phyloP scores from a whole-genome alignment of 2,329 filamentous ascomycete genomes.

The Stylonectria norvegica region DNA sequence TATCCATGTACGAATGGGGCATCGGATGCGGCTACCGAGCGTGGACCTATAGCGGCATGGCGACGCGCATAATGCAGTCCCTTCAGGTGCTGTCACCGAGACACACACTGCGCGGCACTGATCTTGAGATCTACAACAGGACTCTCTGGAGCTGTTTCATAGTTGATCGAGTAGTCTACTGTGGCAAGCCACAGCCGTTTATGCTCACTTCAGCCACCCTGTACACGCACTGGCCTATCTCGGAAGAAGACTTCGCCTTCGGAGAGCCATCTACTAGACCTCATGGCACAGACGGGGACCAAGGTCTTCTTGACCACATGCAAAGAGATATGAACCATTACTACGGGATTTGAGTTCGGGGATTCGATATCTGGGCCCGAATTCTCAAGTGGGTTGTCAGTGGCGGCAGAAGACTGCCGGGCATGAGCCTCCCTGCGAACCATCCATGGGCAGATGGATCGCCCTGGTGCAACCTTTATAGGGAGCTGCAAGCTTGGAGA shows the following conservation, averaged over 20 bases:
- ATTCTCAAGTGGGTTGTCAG: slow-evolving; percentile 39
- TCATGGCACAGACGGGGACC: slow-evolving; percentile 32
- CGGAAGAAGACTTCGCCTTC: slow-evolving; percentile 25
- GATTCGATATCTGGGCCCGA: slow-evolving; percentile 40
- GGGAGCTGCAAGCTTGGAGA: slow-evolving; percentile 33
- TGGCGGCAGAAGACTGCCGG: slow-evolving; percentile 36
- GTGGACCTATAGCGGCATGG: slow-evolving; percentile 40
- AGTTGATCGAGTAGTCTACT: slow-evolving; percentile 40
- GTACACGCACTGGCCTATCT: no score
- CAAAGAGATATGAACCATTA: neutral
- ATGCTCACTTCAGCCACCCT: slow-evolving; percentile 32
- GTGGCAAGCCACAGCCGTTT: slow-evolving; percentile 33
- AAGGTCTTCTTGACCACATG: no score
- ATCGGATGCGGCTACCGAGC: slow-evolving; percentile 36
- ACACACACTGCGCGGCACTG: slow-evolving; percentile 23
- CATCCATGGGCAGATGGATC: slow-evolving; percentile 36
- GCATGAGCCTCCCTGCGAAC: slow-evolving; percentile 35
- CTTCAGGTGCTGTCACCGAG: slow-evolving; percentile 29
- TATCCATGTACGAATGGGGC: slow-evolving; percentile 39
- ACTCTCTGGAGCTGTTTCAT: slow-evolving; percentile 43
- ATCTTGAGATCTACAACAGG: slow-evolving; percentile 31
- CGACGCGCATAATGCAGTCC: slow-evolving; percentile 38
- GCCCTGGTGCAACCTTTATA: slow-evolving; percentile 29
- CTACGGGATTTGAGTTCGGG: slow-evolving; percentile 33
- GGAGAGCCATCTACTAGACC: slow-evolving; percentile 33